These are phyloP conservation scores for Pisolithus sp. DNA, from an alignment of 768 basidiomycete species.

Conservation along the genomic window DNA sequence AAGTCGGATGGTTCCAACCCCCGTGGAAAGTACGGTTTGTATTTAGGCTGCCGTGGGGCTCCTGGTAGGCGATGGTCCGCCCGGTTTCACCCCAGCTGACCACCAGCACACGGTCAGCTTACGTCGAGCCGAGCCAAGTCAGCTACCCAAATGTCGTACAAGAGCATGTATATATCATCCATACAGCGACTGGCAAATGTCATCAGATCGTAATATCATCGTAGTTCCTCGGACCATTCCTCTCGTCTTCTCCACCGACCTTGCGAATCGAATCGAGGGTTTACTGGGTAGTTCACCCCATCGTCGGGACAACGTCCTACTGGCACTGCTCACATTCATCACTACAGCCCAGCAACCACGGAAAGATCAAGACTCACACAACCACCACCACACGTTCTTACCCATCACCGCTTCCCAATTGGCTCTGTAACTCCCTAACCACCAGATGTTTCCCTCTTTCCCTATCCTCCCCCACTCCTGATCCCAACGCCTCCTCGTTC, in stretches of 20 bases:
- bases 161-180: no score
- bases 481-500: constrained; percentile 52
- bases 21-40: no score
- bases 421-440: constrained; percentile 51
- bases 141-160: no score
- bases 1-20: no score
- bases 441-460: constrained; percentile 85
- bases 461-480: constrained; percentile 73
- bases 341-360: constrained; percentile 2
- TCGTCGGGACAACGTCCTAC: constrained; percentile 50
- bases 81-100: neutral
- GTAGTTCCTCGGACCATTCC: constrained; percentile 67
- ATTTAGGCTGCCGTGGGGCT: neutral
- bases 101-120: neutral
- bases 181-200: neutral
- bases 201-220: constrained; percentile 24
- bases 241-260: constrained; percentile 60
- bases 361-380: constrained; percentile 49
- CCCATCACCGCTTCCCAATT: constrained; percentile 90
- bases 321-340: constrained; percentile 30
- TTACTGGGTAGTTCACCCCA: constrained; percentile 58
- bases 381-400: constrained; percentile 57
- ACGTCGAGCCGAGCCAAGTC: neutral
- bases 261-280: constrained; percentile 66
- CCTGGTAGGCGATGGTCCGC: neutral